phyloP scores from a whole-genome alignment of 371 early-diverging fungal genomes.

The Actinomucor elegans region DNA sequence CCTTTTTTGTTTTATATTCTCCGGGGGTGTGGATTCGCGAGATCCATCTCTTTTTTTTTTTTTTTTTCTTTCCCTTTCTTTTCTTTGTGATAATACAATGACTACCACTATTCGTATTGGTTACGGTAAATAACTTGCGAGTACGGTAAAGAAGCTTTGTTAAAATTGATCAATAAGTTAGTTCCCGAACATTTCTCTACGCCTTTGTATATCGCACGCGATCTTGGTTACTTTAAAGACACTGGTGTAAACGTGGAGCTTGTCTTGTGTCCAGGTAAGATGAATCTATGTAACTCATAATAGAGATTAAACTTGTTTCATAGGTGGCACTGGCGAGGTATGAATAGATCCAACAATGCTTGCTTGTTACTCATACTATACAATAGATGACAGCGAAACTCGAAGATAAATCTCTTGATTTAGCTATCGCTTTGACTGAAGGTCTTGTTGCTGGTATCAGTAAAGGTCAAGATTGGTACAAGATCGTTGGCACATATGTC shows the following conservation, averaged over 20 bases:
- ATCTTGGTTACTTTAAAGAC: conserved; percentile 59
- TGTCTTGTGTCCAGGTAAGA: conserved; percentile 60
- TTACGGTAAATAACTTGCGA: conserved; percentile 28
- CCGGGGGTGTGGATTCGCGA: too few species aligned
- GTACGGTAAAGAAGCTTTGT: not conserved
- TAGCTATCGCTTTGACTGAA: conserved; percentile 85
- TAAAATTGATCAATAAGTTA: conserved; percentile 7
- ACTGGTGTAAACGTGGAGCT: conserved; percentile 64
- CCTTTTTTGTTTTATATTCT: too few species aligned
- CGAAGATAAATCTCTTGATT: conserved; percentile 66
- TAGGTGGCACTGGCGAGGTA: conserved; percentile 74
- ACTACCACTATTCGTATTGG: conserved; percentile 39
- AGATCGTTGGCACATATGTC: conserved; percentile 78
- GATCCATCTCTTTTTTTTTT: too few species aligned
- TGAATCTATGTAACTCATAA: too few species aligned
- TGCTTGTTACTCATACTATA: not conserved
- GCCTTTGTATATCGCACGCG: conserved; percentile 71
- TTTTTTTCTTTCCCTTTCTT: too few species aligned
- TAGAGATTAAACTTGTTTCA: too few species aligned
- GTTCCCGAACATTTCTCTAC: conserved; percentile 91
- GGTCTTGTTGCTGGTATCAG: conserved; percentile 77
- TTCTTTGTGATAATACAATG: too few species aligned
- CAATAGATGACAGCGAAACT: conserved; percentile 77
- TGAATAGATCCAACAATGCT: too few species aligned
- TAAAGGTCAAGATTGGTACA: conserved; percentile 59